phyloP scores from a whole-genome alignment of 805 yeast genomes.

The Candida odintsovae region DNA sequence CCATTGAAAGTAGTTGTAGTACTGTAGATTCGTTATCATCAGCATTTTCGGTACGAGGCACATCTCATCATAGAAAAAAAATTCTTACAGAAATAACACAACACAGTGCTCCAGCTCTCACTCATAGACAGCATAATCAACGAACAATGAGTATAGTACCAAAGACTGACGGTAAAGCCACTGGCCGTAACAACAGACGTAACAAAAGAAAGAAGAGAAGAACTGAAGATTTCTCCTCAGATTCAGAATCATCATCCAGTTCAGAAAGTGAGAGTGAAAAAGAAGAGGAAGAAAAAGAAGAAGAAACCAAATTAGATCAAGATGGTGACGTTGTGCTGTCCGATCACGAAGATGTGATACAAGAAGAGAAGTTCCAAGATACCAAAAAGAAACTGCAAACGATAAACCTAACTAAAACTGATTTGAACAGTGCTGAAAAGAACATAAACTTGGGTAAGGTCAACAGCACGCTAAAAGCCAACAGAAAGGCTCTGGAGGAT shows the following conservation, averaged over 20 bases:
- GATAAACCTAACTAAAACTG: constrained; percentile 28
- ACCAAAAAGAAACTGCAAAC: constrained; percentile 15
- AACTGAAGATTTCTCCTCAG: constrained; percentile 64
- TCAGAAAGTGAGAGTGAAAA: constrained; percentile 25
- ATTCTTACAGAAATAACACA: too few species aligned
- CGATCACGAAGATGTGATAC: constrained; percentile 26
- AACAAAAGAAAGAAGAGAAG: constrained; percentile 70
- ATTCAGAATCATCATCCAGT: constrained; percentile 34
- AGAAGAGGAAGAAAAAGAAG: constrained; percentile 5
- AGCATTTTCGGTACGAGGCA: too few species aligned
- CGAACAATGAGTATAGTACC: constrained; percentile 24
- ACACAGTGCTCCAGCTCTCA: too few species aligned
- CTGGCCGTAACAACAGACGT: constrained; percentile 30
- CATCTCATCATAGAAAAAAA: too few species aligned
- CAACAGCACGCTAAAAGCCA: constrained; percentile 23
- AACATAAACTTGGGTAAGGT: constrained; percentile 28
- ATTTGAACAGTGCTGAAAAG: constrained; percentile 24
- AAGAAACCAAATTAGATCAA: constrained; percentile 6
- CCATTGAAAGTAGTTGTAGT: too few species aligned
- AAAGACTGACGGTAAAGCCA: constrained; percentile 15
- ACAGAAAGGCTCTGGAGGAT: constrained; percentile 36
- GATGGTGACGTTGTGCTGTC: constrained; percentile 25
- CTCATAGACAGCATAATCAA: too few species aligned
- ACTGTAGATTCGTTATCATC: too few species aligned
- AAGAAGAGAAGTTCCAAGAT: constrained; percentile 7